Conservation (phyloP, 2,329 filamentous ascomycete species). For the Cladophialophora bantiana region DNA sequence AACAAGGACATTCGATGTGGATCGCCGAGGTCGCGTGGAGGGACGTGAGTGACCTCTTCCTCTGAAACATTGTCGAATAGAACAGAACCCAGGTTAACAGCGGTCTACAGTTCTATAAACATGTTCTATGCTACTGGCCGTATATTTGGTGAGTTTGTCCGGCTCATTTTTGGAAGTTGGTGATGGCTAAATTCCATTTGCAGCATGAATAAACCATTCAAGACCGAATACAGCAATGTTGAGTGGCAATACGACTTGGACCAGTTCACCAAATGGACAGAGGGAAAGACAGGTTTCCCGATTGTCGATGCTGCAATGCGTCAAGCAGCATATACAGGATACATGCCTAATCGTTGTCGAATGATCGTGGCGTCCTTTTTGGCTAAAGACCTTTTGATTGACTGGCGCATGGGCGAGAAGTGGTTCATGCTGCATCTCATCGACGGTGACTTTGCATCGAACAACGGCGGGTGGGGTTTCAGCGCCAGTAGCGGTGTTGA, state of each 20-base stretch:
- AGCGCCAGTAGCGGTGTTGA: slow-evolving; percentile 75
- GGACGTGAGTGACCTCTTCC: slow-evolving; percentile 53
- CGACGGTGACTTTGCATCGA: slow-evolving; percentile 80
- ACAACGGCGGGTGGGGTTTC: slow-evolving; percentile 75
- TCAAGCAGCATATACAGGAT: slow-evolving; percentile 71
- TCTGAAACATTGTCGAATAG: not conserved
- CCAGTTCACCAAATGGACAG: slow-evolving; percentile 75
- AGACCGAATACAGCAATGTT: slow-evolving; percentile 83
- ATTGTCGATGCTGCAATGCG: slow-evolving; percentile 89
- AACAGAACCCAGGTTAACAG: not conserved
- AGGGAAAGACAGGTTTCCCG: slow-evolving; percentile 78
- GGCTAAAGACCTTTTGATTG: slow-evolving; percentile 78
- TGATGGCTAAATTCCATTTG: not conserved
- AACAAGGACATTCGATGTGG: slow-evolving; percentile 66
- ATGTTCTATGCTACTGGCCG: slow-evolving; percentile 84
- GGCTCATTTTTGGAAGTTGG: not conserved
- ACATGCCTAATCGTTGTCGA: slow-evolving; percentile 84
- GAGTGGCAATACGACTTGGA: slow-evolving; percentile 77
- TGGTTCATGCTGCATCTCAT: slow-evolving; percentile 84
- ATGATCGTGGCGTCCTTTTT: slow-evolving; percentile 86
- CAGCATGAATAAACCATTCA: slow-evolving; percentile 77
- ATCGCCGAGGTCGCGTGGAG: slow-evolving; percentile 85
- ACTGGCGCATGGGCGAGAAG: slow-evolving; percentile 82
- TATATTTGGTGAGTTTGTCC: slow-evolving; percentile 58
- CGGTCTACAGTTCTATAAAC: slow-evolving; percentile 71